phyloP scores from a whole-genome alignment of 2,329 filamentous ascomycete species.

The Colletotrichum agaves region DNA sequence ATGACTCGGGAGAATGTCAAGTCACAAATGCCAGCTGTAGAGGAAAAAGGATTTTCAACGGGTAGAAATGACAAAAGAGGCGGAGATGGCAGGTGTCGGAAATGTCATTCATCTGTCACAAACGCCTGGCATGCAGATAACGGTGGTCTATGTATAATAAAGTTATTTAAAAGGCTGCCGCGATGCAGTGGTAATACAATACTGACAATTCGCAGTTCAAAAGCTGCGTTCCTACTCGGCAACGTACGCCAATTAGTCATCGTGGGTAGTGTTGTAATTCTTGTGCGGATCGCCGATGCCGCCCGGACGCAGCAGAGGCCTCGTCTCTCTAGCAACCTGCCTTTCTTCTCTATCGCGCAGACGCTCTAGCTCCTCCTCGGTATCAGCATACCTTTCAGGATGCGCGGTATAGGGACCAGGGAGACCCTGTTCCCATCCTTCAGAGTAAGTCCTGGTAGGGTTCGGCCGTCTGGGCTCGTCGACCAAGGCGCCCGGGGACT shows the following conservation, averaged over 20 bases:
- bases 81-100: background rate
- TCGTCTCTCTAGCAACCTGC: slow-evolving; percentile 61
- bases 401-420: slow-evolving; percentile 64
- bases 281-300: slow-evolving; percentile 59
- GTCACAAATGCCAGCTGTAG: background rate
- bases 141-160: background rate
- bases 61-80: background rate
- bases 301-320: slow-evolving; percentile 61
- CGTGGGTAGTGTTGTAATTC: slow-evolving; percentile 49
- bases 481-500: slow-evolving; percentile 18
- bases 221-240: background rate
- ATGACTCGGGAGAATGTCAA: background rate
- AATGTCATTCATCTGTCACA: slow-evolving; percentile 8
- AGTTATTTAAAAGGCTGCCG: background rate
- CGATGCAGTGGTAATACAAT: slow-evolving; percentile 6
- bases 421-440: slow-evolving; percentile 62
- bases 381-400: slow-evolving; percentile 62
- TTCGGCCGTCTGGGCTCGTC: slow-evolving; percentile 47
- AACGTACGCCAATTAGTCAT: slow-evolving; percentile 8
- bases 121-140: background rate
- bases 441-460: slow-evolving; percentile 57
- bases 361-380: slow-evolving; percentile 61
- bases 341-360: slow-evolving; percentile 62
- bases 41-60: background rate
- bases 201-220: background rate